These are phyloP conservation scores for Lachancea kluyveri DNA, from an alignment of 805 yeast genomes.

Conservation along the genomic window DNA sequence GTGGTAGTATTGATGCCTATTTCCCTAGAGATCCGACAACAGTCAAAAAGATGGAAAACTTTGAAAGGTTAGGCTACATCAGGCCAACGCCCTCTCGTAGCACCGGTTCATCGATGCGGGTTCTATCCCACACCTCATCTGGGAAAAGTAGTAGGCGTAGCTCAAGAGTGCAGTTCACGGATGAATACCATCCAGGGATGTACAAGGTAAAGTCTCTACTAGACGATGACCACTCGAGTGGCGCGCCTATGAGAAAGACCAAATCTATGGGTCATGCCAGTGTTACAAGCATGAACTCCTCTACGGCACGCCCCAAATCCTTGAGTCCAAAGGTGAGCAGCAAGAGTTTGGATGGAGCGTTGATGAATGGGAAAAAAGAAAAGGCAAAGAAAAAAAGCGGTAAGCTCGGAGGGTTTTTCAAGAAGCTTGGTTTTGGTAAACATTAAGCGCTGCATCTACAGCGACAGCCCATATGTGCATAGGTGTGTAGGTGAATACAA, in stretches of 20 bases:
- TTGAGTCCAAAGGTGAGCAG: conserved; percentile 3
- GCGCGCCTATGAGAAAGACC: conserved; percentile 16
- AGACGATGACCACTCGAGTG: conserved; percentile 13
- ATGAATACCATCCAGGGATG: conserved; percentile 13
- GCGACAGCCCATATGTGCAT: too few species aligned
- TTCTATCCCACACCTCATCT: conserved; percentile 9
- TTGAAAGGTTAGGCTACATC: conserved; percentile 27
- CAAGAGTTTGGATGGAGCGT: conserved; percentile 3
- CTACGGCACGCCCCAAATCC: background rate
- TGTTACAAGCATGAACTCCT: too few species aligned
- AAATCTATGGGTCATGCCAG: conserved; percentile 15
- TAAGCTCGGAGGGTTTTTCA: conserved; percentile 10
- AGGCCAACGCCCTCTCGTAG: conserved; percentile 23
- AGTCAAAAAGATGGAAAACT: conserved; percentile 18
- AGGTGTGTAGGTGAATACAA: too few species aligned
- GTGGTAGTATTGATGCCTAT: conserved; percentile 19
- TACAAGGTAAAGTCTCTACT: conserved; percentile 30
- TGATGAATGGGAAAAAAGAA: conserved; percentile 2
- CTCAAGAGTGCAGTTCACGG: conserved; percentile 25
- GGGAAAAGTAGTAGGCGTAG: conserved; percentile 18
- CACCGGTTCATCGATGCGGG: conserved; percentile 8
- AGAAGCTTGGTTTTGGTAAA: conserved; percentile 7
- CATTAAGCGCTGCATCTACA: too few species aligned
- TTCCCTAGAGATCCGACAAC: conserved; percentile 24
- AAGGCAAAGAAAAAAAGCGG: too few species aligned